Conservation (phyloP, 1,139 yeast genomes). For the Lodderomyces pseudojiufengensis region DNA sequence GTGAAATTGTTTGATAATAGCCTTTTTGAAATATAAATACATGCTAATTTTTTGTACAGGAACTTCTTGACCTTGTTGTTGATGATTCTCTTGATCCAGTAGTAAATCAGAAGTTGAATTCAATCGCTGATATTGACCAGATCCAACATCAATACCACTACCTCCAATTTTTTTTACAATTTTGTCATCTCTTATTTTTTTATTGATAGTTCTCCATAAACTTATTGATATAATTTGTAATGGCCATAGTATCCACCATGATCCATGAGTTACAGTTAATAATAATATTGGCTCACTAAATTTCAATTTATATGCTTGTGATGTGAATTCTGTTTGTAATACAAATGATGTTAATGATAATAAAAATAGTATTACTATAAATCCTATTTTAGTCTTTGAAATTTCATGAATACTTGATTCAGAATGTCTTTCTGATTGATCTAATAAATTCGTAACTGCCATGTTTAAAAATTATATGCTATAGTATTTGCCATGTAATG, state of each 20-base stretch:
- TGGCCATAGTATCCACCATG: slow-evolving; percentile 78
- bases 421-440: slow-evolving; percentile 9
- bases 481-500: too few relatives aligned
- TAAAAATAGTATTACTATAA: slow-evolving; percentile 56
- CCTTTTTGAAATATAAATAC: slow-evolving; percentile 36
- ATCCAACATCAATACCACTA: slow-evolving; percentile 2
- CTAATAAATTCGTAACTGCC: slow-evolving; percentile 18
- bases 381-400: slow-evolving; percentile 41
- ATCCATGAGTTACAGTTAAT: slow-evolving; percentile 69
- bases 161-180: neutral
- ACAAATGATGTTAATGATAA: slow-evolving; percentile 66
- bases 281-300: slow-evolving; percentile 71
- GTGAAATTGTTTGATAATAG: slow-evolving; percentile 47
- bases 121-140: slow-evolving; percentile 23
- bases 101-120: slow-evolving; percentile 28
- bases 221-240: slow-evolving; percentile 55
- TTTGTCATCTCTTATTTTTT: slow-evolving; percentile 11
- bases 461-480: slow-evolving; percentile 6
- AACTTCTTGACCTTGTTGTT: slow-evolving; percentile 6
- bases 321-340: slow-evolving; percentile 75
- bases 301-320: slow-evolving; percentile 58
- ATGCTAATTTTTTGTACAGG: slow-evolving; percentile 18
- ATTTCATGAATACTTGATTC: slow-evolving; percentile 10
- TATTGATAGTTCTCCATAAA: slow-evolving; percentile 36
- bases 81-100: slow-evolving; percentile 18